phyloP scores from a whole-genome alignment of 2,329 filamentous ascomycete species.

The Aspergillus sp. region DNA sequence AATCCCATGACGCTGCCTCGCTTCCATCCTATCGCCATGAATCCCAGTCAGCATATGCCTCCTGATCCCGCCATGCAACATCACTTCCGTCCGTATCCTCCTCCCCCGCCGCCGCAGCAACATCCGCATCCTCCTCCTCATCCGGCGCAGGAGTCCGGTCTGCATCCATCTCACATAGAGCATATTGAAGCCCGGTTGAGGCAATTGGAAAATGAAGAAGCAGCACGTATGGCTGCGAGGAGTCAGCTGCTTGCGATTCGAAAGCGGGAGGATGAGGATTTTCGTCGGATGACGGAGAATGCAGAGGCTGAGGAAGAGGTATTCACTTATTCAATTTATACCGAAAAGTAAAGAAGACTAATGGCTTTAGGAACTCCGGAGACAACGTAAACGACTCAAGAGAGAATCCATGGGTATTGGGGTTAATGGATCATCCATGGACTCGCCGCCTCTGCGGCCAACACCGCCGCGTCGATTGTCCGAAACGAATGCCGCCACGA shows the following conservation, averaged over 20 bases:
- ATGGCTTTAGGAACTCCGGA: slow-evolving; percentile 28
- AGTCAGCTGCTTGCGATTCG: slow-evolving; percentile 31
- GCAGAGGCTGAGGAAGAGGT: slow-evolving; percentile 38
- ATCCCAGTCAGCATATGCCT: slow-evolving; percentile 28
- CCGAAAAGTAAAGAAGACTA: not conserved
- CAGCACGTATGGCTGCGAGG: slow-evolving; percentile 31
- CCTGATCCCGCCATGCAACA: slow-evolving; percentile 29
- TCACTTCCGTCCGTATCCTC: slow-evolving; percentile 25
- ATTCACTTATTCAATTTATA: slow-evolving; percentile 7
- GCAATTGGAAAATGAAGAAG: slow-evolving; percentile 36
- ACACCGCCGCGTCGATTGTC: slow-evolving; percentile 33
- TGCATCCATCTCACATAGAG: slow-evolving; percentile 23
- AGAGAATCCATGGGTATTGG: slow-evolving; percentile 36
- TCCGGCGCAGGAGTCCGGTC: slow-evolving; percentile 4
- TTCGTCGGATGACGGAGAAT: slow-evolving; percentile 33
- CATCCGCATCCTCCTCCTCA: slow-evolving; percentile 15
- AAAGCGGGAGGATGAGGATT: slow-evolving; percentile 37
- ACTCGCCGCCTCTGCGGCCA: slow-evolving; percentile 33
- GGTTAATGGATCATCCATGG: slow-evolving; percentile 21
- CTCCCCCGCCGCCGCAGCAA: slow-evolving; percentile 24
- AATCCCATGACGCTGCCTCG: slow-evolving; percentile 26
- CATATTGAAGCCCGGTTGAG: slow-evolving; percentile 33
- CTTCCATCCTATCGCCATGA: slow-evolving; percentile 37
- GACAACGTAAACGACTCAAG: slow-evolving; percentile 34
- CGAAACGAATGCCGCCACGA: slow-evolving; percentile 36